Evolutionary conservation across 1,284 basidiomycete genomes (phyloP).

Genomic region (Pseudozyma pruni): DNA sequence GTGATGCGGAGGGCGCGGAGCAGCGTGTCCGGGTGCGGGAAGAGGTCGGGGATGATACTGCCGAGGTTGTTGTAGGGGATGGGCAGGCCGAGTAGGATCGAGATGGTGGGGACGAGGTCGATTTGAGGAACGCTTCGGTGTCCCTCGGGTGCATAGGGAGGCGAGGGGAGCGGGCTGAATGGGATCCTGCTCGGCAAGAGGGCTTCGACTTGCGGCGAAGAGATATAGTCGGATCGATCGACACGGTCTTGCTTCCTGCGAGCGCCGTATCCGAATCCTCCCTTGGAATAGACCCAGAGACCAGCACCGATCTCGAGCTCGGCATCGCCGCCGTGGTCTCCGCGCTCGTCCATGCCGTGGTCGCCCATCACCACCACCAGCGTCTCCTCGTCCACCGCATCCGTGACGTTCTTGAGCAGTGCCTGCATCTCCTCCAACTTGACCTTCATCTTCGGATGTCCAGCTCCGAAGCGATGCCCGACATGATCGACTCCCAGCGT

Average conservation of each 20-base stretch:
- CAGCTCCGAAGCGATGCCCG: conserved; percentile 91
- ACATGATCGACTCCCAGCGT: conserved; percentile 98
- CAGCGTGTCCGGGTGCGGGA: conserved; percentile 70
- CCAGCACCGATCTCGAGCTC: conserved; percentile 85
- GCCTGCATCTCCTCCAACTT: conserved; percentile 77
- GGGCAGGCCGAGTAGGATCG: conserved; percentile 89
- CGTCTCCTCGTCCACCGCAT: conserved; percentile 57
- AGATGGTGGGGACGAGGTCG: conserved; percentile 88
- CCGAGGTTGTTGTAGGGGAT: conserved; percentile 97
- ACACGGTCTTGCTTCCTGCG: neutral
- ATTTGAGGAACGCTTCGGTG: conserved; percentile 87
- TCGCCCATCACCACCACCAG: conserved; percentile 92
- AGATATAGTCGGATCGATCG: conserved; percentile 27
- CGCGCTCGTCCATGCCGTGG: conserved; percentile 94
- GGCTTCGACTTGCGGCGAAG: conserved; percentile 6
- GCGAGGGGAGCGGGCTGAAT: conserved; percentile 58
- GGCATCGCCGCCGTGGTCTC: conserved; percentile 95
- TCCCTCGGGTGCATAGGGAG: conserved; percentile 56
- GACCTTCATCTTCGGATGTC: conserved; percentile 83
- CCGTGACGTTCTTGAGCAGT: conserved; percentile 46
- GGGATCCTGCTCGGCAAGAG: conserved; percentile 23
- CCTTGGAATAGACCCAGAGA: conserved; percentile 81
- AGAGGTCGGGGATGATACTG: conserved; percentile 87
- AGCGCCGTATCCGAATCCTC: conserved; percentile 16
- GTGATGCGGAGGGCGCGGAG: conserved; percentile 79